Evolutionary conservation across 257 asterid species (phyloP), one percentile per base, ranked within the genome.

Genomic region (Nicotiana benthamiana): DNA sequence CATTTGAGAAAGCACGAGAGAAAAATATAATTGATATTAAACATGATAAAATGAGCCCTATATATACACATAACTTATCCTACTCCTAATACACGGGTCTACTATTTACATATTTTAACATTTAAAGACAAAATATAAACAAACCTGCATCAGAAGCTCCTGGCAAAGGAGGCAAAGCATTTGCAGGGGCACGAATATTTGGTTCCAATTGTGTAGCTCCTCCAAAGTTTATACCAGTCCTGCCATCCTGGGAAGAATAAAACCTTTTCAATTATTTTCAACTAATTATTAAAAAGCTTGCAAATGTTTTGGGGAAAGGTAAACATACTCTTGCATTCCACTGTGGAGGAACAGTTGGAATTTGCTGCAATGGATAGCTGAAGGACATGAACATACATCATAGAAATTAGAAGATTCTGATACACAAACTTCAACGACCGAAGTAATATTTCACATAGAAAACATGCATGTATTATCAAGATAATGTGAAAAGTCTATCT

Each of bases 281-380:
- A 40, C 10, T 24, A 54, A 74, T 65, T 65, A 15, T 48, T 62
- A 34, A 27, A 87, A 22, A 34, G 24, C 74, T 24, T 72, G 24
- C 64, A 46, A 54, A 34, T 30, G 30, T 65, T 36, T 53, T 18
- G 43, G 80, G 12, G 54, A 62, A 77, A 72, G 61, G 64, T 20
- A 40, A 43, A 74, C 89, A 1, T 81, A 88, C 91, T 74, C 48
- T 80, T 48, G 66, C 75, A 22, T 76, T 67, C 81, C 57, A 85
- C 78, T 46, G 80, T 10, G 77, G 51, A 28, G 28, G 68, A 48
- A 48, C 61, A 46, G 59, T 48, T 74, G 43, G 79, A 32, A 74
- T 48, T 70, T 43, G 77, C 20, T 40, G 77, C 77, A 70, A n/a
- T 48, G 52, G 79, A 74, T 48, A 24, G 80, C 93, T 89, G 88